Conservation (phyloP, 768 basidiomycete genomes). For the Termitomyces bulborhizus region DNA sequence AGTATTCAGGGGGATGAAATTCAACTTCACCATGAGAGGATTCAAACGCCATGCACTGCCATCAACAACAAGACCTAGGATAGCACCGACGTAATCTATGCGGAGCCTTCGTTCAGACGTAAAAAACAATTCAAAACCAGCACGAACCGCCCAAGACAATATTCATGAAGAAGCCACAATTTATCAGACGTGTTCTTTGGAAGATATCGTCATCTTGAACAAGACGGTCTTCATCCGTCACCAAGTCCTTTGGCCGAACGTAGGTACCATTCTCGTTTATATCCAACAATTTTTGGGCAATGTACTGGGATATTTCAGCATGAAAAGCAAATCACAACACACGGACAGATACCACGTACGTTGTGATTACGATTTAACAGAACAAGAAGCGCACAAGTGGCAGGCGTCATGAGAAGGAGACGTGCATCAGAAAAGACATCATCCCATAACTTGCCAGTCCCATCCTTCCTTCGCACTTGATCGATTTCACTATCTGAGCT, state of each 20-base stretch:
- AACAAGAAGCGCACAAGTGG: slow-evolving; percentile 60
- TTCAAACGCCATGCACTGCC: slow-evolving; percentile 62
- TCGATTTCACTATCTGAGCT: slow-evolving; percentile 40
- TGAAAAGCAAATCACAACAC: not conserved
- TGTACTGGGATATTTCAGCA: slow-evolving; percentile 39
- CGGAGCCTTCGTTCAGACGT: not conserved
- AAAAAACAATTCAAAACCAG: not conserved
- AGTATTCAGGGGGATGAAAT: not conserved
- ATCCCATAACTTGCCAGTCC: slow-evolving; percentile 58
- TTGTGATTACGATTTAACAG: slow-evolving; percentile 73
- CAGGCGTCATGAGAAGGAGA: slow-evolving; percentile 67
- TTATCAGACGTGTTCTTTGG: slow-evolving; percentile 65
- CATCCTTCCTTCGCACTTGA: slow-evolving; percentile 53
- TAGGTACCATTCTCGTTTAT: slow-evolving; percentile 63
- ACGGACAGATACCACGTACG: slow-evolving; percentile 28
- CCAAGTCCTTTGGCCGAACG: slow-evolving; percentile 15
- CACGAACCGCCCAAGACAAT: slow-evolving; percentile 51
- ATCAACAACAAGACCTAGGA: slow-evolving; percentile 64
- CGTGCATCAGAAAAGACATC: slow-evolving; percentile 69
- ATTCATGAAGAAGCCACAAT: slow-evolving; percentile 67
- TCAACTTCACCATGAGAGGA: slow-evolving; percentile 48
- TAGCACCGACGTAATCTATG: slow-evolving; percentile 67
- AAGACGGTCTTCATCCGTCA: slow-evolving; percentile 17
- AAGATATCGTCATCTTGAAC: slow-evolving; percentile 75
- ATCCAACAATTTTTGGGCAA: slow-evolving; percentile 57